These are phyloP conservation scores for Metschnikowia cubensis DNA, from an alignment of 805 yeast genomes.

Conservation along the genomic window DNA sequence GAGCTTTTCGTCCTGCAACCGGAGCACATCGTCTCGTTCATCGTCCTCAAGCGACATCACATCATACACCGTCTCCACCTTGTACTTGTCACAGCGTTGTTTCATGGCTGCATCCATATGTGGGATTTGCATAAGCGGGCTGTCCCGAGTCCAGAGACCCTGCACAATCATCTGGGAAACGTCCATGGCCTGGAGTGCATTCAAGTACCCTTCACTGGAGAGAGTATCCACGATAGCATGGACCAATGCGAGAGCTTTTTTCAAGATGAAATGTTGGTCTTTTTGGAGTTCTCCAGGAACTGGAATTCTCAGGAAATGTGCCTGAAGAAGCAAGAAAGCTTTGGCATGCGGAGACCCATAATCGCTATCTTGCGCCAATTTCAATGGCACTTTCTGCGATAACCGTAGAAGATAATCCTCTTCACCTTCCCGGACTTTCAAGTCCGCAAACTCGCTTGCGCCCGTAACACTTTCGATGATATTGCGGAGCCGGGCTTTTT, in stretches of 20 bases:
- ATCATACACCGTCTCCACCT: conserved; percentile 74
- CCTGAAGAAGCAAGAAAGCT: conserved; percentile 72
- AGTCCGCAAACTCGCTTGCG: conserved; percentile 65
- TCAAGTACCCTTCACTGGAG: conserved; percentile 75
- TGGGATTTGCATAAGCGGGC: conserved; percentile 80
- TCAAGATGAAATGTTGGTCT: conserved; percentile 55
- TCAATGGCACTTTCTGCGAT: conserved; percentile 61
- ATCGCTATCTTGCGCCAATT: conserved; percentile 33
- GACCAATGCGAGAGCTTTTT: conserved; percentile 47
- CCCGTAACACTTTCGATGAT: conserved; percentile 62
- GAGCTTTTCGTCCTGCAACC: conserved; percentile 45
- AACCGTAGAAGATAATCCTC: conserved; percentile 43
- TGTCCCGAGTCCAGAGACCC: conserved; percentile 78
- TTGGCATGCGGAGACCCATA: conserved; percentile 59
- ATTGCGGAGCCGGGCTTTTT: conserved; percentile 54
- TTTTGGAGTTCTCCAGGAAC: conserved; percentile 57
- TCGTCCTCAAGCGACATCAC: conserved; percentile 78
- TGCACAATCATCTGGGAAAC: conserved; percentile 84
- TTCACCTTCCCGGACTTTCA: conserved; percentile 66
- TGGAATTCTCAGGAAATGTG: conserved; percentile 65
- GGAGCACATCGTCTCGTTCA: conserved; percentile 58
- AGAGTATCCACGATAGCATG: conserved; percentile 71
- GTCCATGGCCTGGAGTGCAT: conserved; percentile 81
- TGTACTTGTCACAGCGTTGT: conserved; percentile 47
- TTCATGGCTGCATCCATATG: conserved; percentile 49